Conservation (phyloP, 345 rosid species). For the Conringia planisiliqua region DNA sequence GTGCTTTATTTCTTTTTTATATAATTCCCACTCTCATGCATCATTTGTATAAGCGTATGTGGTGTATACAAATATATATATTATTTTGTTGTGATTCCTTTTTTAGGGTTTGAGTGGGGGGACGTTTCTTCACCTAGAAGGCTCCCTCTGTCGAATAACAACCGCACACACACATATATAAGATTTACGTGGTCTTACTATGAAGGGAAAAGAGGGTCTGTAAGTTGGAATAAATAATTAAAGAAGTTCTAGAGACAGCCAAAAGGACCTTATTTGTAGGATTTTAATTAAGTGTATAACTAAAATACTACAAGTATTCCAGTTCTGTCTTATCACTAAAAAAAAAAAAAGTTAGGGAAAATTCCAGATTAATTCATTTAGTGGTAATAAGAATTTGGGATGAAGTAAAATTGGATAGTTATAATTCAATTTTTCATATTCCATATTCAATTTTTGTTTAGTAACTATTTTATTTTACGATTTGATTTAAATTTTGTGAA, state of each 20-base stretch:
- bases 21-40: constrained; percentile 30
- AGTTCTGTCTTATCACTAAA: not conserved
- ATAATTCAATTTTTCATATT: not conserved
- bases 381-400: not conserved
- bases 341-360: not conserved
- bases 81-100: constrained; percentile 18
- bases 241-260: constrained; percentile 21
- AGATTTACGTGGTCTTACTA: constrained; percentile 10
- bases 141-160: constrained; percentile 22
- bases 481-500: not conserved
- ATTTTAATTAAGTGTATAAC: not conserved
- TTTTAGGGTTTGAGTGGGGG: constrained; percentile 36
- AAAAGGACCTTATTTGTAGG: not conserved
- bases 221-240: not conserved
- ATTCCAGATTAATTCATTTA: not conserved
- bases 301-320: not conserved
- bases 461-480: not conserved
- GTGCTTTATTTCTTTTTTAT: constrained; percentile 20
- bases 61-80: not conserved
- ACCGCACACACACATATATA: not conserved
- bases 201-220: not conserved
- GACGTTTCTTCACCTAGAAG: constrained; percentile 35
- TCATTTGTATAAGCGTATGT: not conserved
- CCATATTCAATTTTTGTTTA: not conserved
- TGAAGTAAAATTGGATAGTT: not conserved